Evolutionary conservation across 2,329 filamentous ascomycete species (phyloP).

Genomic region (Xylaria multiplex): DNA sequence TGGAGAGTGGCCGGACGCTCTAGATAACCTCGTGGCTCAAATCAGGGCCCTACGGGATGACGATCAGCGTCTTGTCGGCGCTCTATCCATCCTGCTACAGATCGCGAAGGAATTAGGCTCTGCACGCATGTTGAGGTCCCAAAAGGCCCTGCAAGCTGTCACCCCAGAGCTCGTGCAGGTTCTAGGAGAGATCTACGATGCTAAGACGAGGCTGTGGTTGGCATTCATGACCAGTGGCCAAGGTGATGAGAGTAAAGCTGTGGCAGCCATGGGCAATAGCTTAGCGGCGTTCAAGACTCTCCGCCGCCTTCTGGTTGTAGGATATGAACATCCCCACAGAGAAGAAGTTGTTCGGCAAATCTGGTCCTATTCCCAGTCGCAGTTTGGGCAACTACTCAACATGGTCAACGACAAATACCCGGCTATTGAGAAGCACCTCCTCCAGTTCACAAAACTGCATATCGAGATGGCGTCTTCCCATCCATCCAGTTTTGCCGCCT

Average conservation of each 20-base stretch:
- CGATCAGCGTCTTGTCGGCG: slow-evolving; percentile 73
- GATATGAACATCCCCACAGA: slow-evolving; percentile 86
- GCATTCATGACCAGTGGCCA: slow-evolving; percentile 66
- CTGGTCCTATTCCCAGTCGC: slow-evolving; percentile 80
- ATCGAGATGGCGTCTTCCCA: slow-evolving; percentile 84
- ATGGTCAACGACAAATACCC: slow-evolving; percentile 56
- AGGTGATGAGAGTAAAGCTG: slow-evolving; percentile 67
- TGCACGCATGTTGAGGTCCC: slow-evolving; percentile 77
- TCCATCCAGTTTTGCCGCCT: slow-evolving; percentile 81
- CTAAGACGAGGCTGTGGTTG: slow-evolving; percentile 77
- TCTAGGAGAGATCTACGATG: slow-evolving; percentile 79
- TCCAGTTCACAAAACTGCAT: slow-evolving; percentile 93
- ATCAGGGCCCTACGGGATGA: slow-evolving; percentile 68
- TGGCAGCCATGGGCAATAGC: slow-evolving; percentile 78
- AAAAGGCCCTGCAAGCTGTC: slow-evolving; percentile 79
- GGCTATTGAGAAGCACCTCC: slow-evolving; percentile 79
- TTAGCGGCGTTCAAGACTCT: slow-evolving; percentile 81
- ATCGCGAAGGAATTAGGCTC: slow-evolving; percentile 91
- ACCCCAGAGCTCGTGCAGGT: slow-evolving; percentile 87
- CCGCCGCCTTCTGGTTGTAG: slow-evolving; percentile 79
- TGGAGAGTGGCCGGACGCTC: slow-evolving; percentile 77
- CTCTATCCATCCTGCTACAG: slow-evolving; percentile 80
- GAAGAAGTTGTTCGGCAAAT: slow-evolving; percentile 79
- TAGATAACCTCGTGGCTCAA: slow-evolving; percentile 69
- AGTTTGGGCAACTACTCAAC: slow-evolving; percentile 79